A percentile compares a stretch with the other conserved stretches of the same genome.
Evolutionary conservation across 129 eudicot genomes (phyloP).

Genomic region (Deinandra increscens): DNA sequence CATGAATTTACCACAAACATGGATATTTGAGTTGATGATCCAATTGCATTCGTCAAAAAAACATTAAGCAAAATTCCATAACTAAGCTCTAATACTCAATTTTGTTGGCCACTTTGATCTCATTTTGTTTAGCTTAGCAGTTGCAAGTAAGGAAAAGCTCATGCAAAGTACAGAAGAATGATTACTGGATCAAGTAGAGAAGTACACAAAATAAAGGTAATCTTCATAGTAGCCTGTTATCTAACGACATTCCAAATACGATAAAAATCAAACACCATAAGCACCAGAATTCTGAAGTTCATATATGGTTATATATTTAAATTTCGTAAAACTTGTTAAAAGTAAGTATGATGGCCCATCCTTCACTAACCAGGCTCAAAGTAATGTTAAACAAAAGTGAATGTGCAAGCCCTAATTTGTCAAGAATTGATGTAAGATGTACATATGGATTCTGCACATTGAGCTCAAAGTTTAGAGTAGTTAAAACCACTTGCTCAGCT

Average conservation of each 20-base stretch:
- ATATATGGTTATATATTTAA: not conserved
- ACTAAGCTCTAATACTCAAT: no score
- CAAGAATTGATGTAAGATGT: slow-evolving; percentile 73
- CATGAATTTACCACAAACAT: no score
- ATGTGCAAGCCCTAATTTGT: slow-evolving; percentile 83
- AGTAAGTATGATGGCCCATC: slow-evolving; percentile 48
- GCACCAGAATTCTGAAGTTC: not conserved
- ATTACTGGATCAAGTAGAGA: slow-evolving; percentile 26
- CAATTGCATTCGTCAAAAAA: no score
- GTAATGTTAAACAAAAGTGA: slow-evolving; percentile 74
- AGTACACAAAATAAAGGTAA: slow-evolving; percentile 21
- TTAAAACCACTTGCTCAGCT: slow-evolving; percentile 83
- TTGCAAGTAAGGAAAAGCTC: no score
- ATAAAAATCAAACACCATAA: slow-evolving; percentile 9
- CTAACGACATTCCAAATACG: slow-evolving; percentile 15
- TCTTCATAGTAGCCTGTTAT: slow-evolving; percentile 26
- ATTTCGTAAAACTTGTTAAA: slow-evolving; percentile 6
- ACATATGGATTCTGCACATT: slow-evolving; percentile 91
- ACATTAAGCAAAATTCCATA: no score
- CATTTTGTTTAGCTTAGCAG: no score
- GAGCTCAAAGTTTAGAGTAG: slow-evolving; percentile 89
- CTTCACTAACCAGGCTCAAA: slow-evolving; percentile 80
- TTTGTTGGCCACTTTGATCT: no score
- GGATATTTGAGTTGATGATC: no score
- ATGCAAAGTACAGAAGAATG: slow-evolving; percentile 24